These are phyloP conservation scores for Houttuynia cordata DNA, from an alignment of 164 flowering plant species.

Conservation along the genomic window DNA sequence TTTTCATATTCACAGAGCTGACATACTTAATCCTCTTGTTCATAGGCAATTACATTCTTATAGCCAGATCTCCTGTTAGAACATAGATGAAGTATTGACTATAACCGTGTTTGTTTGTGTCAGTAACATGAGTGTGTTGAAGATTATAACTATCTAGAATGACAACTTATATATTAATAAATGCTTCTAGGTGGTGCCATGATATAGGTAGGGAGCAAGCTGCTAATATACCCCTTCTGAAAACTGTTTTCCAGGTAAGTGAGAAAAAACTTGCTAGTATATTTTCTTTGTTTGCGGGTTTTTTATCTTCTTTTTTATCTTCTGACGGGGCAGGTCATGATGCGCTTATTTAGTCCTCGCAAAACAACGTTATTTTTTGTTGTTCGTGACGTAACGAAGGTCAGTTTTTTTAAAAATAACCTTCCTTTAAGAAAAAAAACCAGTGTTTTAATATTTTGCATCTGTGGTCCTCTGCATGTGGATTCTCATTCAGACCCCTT, in stretches of 20 bases:
- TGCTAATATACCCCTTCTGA: slow-evolving; percentile 92
- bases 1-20: no score
- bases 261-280: not conserved
- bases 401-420: slow-evolving; percentile 4
- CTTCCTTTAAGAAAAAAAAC: not conserved
- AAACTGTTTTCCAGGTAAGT: slow-evolving; percentile 86
- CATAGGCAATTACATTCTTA: no score
- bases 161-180: not conserved
- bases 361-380: slow-evolving; percentile 92
- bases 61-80: no score
- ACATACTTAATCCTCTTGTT: not conserved
- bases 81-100: no score
- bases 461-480: no score
- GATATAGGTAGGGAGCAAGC: slow-evolving; percentile 99
- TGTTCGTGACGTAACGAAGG: slow-evolving; percentile 92
- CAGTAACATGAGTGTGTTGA: no score
- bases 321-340: slow-evolving; percentile 65
- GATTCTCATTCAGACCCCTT: slow-evolving; percentile 55
- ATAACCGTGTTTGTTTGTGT: no score
- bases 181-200: slow-evolving; percentile 85
- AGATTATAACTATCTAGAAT: not conserved
- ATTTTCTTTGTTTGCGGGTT: not conserved
- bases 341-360: slow-evolving; percentile 96
- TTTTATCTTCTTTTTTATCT: slow-evolving; percentile 2
- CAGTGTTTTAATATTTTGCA: not conserved